Evolutionary conservation across 2,329 filamentous ascomycete genomes (phyloP).

Genomic region (Aaosphaeria arxii): DNA sequence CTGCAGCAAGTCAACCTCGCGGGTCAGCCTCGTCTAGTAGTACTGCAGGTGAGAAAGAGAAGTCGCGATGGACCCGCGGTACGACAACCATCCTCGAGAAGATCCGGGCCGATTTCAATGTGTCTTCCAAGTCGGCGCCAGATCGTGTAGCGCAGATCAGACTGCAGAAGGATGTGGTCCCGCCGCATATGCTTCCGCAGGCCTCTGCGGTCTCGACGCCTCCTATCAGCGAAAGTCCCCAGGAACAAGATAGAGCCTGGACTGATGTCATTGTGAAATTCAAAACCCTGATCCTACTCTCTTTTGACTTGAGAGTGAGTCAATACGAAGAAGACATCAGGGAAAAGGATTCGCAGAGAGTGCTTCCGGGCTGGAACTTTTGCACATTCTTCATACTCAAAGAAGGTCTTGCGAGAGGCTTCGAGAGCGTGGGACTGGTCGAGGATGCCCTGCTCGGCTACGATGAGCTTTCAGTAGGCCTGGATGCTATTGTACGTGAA

Average conservation of each 20-base stretch:
- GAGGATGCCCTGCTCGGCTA: slow-evolving; percentile 95
- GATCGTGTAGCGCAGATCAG: slow-evolving; percentile 86
- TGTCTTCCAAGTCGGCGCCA: slow-evolving; percentile 65
- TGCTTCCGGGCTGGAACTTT: slow-evolving; percentile 95
- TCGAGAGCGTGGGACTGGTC: slow-evolving; percentile 92
- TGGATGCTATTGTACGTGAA: slow-evolving; percentile 79
- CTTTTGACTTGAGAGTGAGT: slow-evolving; percentile 84
- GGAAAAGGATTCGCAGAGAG: slow-evolving; percentile 85
- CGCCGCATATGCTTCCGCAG: slow-evolving; percentile 45
- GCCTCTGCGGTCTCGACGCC: slow-evolving; percentile 31
- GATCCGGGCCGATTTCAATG: slow-evolving; percentile 85
- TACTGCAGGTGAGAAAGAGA: slow-evolving; percentile 61
- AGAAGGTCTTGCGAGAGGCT: slow-evolving; percentile 87
- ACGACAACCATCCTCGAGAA: slow-evolving; percentile 86
- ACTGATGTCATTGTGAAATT: slow-evolving; percentile 80
- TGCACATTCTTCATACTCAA: slow-evolving; percentile 99
- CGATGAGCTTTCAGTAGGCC: slow-evolving; percentile 84
- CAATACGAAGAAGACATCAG: slow-evolving; percentile 98
- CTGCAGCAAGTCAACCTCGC: slow-evolving; percentile 74
- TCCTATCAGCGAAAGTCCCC: slow-evolving; percentile 58
- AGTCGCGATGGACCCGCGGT: slow-evolving; percentile 75
- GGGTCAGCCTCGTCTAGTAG: slow-evolving; percentile 50
- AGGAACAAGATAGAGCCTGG: slow-evolving; percentile 81
- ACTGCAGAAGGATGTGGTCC: slow-evolving; percentile 54
- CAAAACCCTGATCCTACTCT: slow-evolving; percentile 80